These are phyloP conservation scores for Botrytis pseudocinerea DNA, from an alignment of 2,329 filamentous ascomycete genomes.

Conservation along the genomic window DNA sequence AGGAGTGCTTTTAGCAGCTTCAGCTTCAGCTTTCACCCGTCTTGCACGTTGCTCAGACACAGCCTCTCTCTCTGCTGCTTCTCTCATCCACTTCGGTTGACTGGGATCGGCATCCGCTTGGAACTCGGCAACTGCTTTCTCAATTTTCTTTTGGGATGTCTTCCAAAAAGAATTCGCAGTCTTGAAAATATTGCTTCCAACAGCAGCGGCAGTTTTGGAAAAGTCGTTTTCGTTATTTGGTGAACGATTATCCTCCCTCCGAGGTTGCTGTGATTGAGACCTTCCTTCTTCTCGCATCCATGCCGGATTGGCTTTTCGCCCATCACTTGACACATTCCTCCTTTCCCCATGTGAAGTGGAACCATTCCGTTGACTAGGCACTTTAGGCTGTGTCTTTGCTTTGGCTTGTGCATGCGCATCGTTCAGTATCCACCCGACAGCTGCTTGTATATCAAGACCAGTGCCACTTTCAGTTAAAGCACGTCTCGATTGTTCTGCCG, in stretches of 20 bases:
- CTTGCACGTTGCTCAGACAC: slow-evolving; percentile 39
- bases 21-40: slow-evolving; percentile 27
- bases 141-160: slow-evolving; percentile 85
- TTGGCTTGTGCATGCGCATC: slow-evolving; percentile 85
- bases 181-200: slow-evolving; percentile 85
- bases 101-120: slow-evolving; percentile 69
- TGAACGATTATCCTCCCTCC: slow-evolving; percentile 55
- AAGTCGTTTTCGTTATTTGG: slow-evolving; percentile 69
- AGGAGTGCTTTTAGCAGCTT: slow-evolving; percentile 26
- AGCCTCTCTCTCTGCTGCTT: slow-evolving; percentile 43
- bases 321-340: slow-evolving; percentile 32
- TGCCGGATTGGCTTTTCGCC: slow-evolving; percentile 50
- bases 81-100: slow-evolving; percentile 93
- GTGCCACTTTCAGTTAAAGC: slow-evolving; percentile 79
- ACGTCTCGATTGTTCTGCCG: slow-evolving; percentile 75
- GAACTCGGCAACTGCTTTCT: slow-evolving; percentile 88
- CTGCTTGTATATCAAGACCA: slow-evolving; percentile 78
- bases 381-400: slow-evolving; percentile 62
- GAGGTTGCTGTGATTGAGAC: slow-evolving; percentile 47
- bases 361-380: slow-evolving; percentile 30
- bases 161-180: slow-evolving; percentile 96
- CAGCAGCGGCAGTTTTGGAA: slow-evolving; percentile 75
- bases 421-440: slow-evolving; percentile 77
- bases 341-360: slow-evolving; percentile 36
- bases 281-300: slow-evolving; percentile 62